These are phyloP conservation scores for Candida sithepensis DNA, from an alignment of 805 yeast species.

Conservation along the genomic window DNA sequence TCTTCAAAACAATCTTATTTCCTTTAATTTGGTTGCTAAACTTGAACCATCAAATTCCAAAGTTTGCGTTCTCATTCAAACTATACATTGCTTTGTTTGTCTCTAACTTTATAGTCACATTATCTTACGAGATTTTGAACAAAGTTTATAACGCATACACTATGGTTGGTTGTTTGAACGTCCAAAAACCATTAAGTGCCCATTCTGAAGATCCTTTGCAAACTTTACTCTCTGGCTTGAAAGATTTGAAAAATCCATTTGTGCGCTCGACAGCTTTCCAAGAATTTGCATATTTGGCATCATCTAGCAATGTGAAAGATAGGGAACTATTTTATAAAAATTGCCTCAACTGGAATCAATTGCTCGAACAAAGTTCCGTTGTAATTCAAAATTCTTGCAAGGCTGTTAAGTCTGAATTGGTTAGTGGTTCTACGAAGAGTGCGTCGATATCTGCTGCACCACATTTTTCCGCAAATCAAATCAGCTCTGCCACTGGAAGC, in stretches of 20 bases:
- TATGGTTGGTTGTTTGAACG: conserved; percentile 68
- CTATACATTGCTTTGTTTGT: conserved; percentile 30
- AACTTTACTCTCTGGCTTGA: conserved; percentile 61
- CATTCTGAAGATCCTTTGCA: conserved; percentile 59
- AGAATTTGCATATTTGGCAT: conserved; percentile 64
- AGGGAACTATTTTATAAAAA: conserved; percentile 53
- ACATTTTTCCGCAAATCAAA: no score
- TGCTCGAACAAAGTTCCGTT: conserved; percentile 56
- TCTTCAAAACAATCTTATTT: conserved; percentile 37
- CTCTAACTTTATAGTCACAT: conserved; percentile 34
- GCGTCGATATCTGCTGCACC: no score
- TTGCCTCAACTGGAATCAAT: conserved; percentile 47
- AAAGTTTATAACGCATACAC: conserved; percentile 61
- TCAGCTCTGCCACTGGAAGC: neutral
- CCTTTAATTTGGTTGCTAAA: conserved; percentile 31
- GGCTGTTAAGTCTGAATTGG: conserved; percentile 23
- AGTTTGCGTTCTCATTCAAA: conserved; percentile 30
- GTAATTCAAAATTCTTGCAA: conserved; percentile 41
- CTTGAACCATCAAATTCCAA: conserved; percentile 41
- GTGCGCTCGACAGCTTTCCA: conserved; percentile 69
- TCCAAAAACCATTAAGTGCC: conserved; percentile 56
- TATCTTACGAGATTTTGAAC: conserved; percentile 54
- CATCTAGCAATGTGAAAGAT: conserved; percentile 42
- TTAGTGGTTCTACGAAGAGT: conserved; percentile 2
- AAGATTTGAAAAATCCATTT: conserved; percentile 42